Evolutionary conservation across 768 basidiomycete species (phyloP).

Genomic region (Calocybe indica): DNA sequence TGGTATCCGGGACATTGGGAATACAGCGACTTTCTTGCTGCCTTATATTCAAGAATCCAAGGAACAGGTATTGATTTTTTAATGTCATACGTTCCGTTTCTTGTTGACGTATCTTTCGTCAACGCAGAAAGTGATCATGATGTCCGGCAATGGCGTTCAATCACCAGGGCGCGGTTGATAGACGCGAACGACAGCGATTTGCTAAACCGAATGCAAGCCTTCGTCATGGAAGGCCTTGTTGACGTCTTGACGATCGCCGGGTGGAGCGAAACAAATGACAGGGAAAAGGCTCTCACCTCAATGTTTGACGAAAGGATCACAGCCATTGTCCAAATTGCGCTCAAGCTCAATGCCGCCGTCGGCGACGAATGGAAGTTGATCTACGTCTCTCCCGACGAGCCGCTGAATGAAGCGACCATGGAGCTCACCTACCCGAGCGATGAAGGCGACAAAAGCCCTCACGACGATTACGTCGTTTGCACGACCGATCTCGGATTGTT

Average conservation of each 20-base stretch:
- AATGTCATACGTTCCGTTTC: background rate
- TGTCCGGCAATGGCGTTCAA: constrained; percentile 20
- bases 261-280: constrained; percentile 13
- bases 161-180: constrained; percentile 18
- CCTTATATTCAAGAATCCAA: constrained; percentile 28
- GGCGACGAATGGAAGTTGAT: constrained; percentile 19
- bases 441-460: background rate
- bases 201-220: constrained; percentile 11
- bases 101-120: background rate
- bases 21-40: constrained; percentile 30
- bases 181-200: constrained; percentile 12
- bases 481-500: no score
- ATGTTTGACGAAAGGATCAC: constrained; percentile 7
- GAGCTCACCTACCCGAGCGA: background rate
- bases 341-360: constrained; percentile 24
- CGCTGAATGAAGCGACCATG: background rate
- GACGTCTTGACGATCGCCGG: constrained; percentile 21
- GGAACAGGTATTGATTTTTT: constrained; percentile 23
- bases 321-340: constrained; percentile 22
- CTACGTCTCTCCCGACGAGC: constrained; percentile 11
- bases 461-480: no score
- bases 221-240: constrained; percentile 7
- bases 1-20: constrained; percentile 40
- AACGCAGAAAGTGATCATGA: constrained; percentile 9
- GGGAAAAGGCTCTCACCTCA: constrained; percentile 3